Evolutionary conservation across 495 filamentous ascomycete species (phyloP).

Genomic region (Aspergillus diversus): DNA sequence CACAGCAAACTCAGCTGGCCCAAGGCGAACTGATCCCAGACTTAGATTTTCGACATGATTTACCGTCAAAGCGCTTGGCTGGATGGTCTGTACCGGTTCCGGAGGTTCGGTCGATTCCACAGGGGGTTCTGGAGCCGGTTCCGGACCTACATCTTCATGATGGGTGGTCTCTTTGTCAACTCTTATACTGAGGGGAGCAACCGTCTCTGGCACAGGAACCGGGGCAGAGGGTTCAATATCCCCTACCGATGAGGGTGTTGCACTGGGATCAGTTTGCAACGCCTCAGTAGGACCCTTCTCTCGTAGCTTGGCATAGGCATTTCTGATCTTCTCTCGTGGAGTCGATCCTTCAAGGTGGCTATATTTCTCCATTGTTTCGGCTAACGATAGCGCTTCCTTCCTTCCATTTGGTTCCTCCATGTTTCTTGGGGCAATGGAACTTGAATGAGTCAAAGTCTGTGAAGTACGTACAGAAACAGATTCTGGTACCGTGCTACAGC

Average conservation of each 20-base stretch:
- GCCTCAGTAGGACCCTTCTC: slow-evolving; percentile 14
- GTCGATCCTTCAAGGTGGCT: slow-evolving; percentile 35
- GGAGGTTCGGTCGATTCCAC: slow-evolving; percentile 27
- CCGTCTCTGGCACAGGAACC: slow-evolving; percentile 34
- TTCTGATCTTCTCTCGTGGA: slow-evolving; percentile 37
- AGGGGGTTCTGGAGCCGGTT: slow-evolving; percentile 24
- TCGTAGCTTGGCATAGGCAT: slow-evolving; percentile 32
- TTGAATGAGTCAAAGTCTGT: not conserved
- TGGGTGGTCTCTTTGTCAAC: slow-evolving; percentile 31
- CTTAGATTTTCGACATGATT: slow-evolving; percentile 29
- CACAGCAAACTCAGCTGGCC: slow-evolving; percentile 48
- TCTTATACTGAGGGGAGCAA: slow-evolving; percentile 44
- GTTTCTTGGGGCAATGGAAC: not conserved
- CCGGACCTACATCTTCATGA: slow-evolving; percentile 11
- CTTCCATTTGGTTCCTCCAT: slow-evolving; percentile 27
- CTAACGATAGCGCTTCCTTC: slow-evolving; percentile 21
- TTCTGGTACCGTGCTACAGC: slow-evolving; percentile 8
- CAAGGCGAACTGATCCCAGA: slow-evolving; percentile 47
- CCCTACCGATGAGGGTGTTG: slow-evolving; percentile 46
- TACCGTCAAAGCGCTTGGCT: slow-evolving; percentile 47
- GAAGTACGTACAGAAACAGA: not conserved
- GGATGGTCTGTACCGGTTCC: slow-evolving; percentile 41
- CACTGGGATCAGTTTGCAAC: slow-evolving; percentile 28
- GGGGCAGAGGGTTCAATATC: slow-evolving; percentile 45
- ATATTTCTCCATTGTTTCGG: slow-evolving; percentile 34